Evolutionary conservation across 306 rosid species (phyloP), one percentile per base, ranked within the genome.

Genomic region (Sphenostylis stenocarpa): DNA sequence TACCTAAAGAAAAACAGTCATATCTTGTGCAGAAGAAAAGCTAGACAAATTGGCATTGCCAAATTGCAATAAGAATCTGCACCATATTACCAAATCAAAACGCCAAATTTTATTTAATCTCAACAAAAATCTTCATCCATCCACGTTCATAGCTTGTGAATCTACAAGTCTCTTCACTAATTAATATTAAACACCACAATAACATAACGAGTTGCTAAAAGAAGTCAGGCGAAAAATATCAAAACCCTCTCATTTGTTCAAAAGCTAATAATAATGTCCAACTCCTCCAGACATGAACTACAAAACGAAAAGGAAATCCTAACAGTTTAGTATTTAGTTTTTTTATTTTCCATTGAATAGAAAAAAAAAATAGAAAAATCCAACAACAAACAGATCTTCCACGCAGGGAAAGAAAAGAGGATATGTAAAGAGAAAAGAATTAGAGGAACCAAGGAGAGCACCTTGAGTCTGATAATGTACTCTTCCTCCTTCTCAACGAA

Each of bases 401-500:
- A 16, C 10, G 51, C 49, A 51, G 21, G 15, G 13, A 71, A 51
- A 31, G 0, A 14, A 72, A 1, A 14, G n/a, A n/a, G n/a, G n/a
- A n/a, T n/a, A n/a, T n/a, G n/a, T n/a, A n/a, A n/a, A n/a, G 21
- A 39, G 16, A 7, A 72, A 41, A 28, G 26, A 39, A 55, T 0
- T 52, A 1, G 63, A 49, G 36, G 55, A 56, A 58, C 51, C 7
- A 57, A 6, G 11, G 66, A 62, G 47, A 62, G 43, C 68, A 95
- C 99, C 99, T 96, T 96, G 83, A 96, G 85, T 78, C 85, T 85
- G 70, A 96, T 96, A 60, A 96, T 96, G 84, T 88, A 96, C 69
- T 96, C 99, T 76, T 96, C 99, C 80, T 96, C 99, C 61, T 92
- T 92, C 76, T 96, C 99, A 24, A 96, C 93, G 80, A 96, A 96